A percentile compares a stretch with the other conserved stretches of the same genome.
Conservation (phyloP, 768 basidiomycete species). For the Hemileccinum impolitum region DNA sequence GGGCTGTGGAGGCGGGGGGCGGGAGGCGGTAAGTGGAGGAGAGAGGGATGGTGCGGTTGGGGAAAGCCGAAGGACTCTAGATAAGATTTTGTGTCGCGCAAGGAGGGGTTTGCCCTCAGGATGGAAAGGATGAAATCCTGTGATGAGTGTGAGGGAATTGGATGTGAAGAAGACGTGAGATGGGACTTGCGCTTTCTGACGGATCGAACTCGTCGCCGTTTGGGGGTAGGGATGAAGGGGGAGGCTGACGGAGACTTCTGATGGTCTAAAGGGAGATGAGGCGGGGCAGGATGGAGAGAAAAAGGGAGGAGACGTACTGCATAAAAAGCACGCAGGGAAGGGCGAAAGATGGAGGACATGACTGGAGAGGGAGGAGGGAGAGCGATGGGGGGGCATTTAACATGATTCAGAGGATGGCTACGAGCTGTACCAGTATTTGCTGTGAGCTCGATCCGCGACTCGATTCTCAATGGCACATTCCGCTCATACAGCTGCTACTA, state of each 20-base stretch:
- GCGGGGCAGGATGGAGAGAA: neutral
- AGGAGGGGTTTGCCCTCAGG: conserved; percentile 86
- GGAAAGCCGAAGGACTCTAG: conserved; percentile 85
- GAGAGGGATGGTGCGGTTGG: conserved; percentile 33
- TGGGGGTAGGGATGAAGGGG: conserved; percentile 5
- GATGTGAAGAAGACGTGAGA: neutral
- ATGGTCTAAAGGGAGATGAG: conserved; percentile 29
- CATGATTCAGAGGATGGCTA: conserved; percentile 5
- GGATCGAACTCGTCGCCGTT: conserved; percentile 27
- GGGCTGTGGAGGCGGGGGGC: conserved; percentile 11
- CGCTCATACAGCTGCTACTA: conserved; percentile 11
- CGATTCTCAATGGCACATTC: conserved; percentile 20
- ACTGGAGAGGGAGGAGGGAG: neutral
- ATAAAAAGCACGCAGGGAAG: conserved; percentile 25
- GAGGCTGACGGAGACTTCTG: conserved; percentile 24
- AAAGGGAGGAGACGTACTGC: conserved; percentile 42
- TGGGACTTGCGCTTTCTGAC: conserved; percentile 48
- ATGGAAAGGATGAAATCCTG: conserved; percentile 98
- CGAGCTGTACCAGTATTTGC: conserved; percentile 30
- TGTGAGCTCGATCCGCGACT: conserved; percentile 27
- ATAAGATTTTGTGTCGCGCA: conserved; percentile 87
- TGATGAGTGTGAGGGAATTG: conserved; percentile 6
- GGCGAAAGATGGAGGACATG: conserved; percentile 25
- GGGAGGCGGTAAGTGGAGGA: conserved; percentile 27
- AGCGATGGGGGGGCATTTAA: conserved; percentile 17